Evolutionary conservation across 208 protist species (phyloP), one percentile per base, ranked within the genome.

Genomic region (Acanthamoeba healyi): DNA sequence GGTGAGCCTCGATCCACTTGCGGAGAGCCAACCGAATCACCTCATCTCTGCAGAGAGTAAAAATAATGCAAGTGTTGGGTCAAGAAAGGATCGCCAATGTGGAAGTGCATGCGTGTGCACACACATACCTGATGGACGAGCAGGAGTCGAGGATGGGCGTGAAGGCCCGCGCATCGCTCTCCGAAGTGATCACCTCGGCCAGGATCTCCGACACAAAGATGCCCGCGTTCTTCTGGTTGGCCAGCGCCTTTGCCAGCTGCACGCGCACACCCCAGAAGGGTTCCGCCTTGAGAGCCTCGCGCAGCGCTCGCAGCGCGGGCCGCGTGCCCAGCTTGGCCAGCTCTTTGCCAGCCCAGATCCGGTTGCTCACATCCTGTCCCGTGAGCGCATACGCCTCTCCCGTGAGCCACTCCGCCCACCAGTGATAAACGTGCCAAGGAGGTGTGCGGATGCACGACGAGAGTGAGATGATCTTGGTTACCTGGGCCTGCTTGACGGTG

Each of bases 401-500:
- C 0, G 63, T 70, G 32, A n/a, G n/a, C n/a, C n/a, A n/a, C n/a
- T n/a, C n/a, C n/a, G n/a, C n/a, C n/a, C n/a, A n/a, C n/a, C n/a
- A n/a, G n/a, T n/a, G n/a, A n/a, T n/a, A n/a, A n/a, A n/a, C n/a
- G n/a, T 26, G 29, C 67, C 15, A 79, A 26, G 67, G 12, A 29
- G 12, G 29, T 79, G 10, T 17, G 15, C 26, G 67, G 56, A 63
- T 63, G 56, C 15, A 63, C 19, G 24, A n/a, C n/a, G n/a, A n/a
- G n/a, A n/a, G n/a, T n/a, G n/a, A n/a, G n/a, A n/a, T n/a, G n/a
- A n/a, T n/a, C n/a, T n/a, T n/a, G n/a, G n/a, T n/a, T 77, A 36
- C 67, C 67, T 77, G 29, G 29, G 67, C 67, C 67, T 77, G 67
- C 67, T 77, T 77, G 29, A 54, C 38, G 40, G 77, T 86, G 77